Evolutionary conservation across 2,329 filamentous ascomycete genomes (phyloP), one percentile per base, ranked within the genome.

Genomic region (Drechmeria coniospora): DNA sequence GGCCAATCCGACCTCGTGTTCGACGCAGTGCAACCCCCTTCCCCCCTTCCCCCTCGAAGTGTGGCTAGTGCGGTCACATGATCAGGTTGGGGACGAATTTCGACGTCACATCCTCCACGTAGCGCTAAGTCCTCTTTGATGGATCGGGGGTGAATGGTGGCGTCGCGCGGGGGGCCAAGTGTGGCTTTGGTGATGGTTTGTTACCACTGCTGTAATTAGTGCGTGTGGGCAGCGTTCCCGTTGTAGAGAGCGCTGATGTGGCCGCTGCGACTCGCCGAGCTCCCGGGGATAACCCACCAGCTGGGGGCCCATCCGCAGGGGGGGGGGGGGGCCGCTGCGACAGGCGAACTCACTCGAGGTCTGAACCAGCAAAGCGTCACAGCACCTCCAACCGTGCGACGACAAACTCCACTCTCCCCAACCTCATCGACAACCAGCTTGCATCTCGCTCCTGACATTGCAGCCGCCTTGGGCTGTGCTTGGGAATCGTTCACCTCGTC

Each of bases 1-100:
- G n/a, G n/a, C n/a, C n/a, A n/a, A n/a, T n/a, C n/a, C n/a, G 25
- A 21, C 29, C 21, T 15, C 28, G 28, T 30, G 28, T 23, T 19
- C 28, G 18, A 18, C 5, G 21, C 23, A 6, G 23, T 25, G 23
- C 15, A 9, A n/a, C 23, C 13, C 13, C n/a, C n/a, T n/a, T 16
- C 13, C 12, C 10, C 10, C 22, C 14, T 15, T 12, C 10, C 1
- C 20, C 23, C 23, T 25, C 23, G 13, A 23, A 16, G 3, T 41
- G 43, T 46, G 48, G 47, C 48, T 30, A 37, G 47, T 49, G 38
- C 31, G 25, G 25, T 45, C 49, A 45, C 45, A 42, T 47, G 43
- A 46, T 41, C 32, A 34, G 31, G 38, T 42, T 35, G 39, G 16
- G 18, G 15, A 30, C 27, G 30, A n/a, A n/a, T n/a, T n/a, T n/a